Evolutionary conservation across 768 basidiomycete genomes (phyloP), one percentile per base, ranked within the genome.

Genomic region (Lentinula detonsa): DNA sequence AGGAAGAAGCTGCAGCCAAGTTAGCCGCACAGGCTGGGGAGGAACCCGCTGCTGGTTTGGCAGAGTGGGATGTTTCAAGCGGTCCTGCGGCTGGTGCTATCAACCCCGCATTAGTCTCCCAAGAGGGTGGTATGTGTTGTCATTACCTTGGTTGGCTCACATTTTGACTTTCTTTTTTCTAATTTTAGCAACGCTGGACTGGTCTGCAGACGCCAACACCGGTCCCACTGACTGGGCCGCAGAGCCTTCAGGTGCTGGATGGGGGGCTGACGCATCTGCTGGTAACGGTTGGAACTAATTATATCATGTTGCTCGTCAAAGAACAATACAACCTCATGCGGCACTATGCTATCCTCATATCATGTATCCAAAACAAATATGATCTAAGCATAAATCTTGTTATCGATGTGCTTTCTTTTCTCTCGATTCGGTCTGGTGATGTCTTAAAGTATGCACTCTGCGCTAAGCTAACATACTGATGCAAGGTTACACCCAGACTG

Each of bases 1-100:
- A 91, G 71, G 95, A 94, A 73, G 93, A 93, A 73, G 91, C 92
- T 31, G 86, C 89, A 65, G 91, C 91, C 68, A 95, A 95, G 77
- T 80, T 84, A 65, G 81, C 84, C 63, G 85, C 83, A 55, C 85
- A 81, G 64, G 82, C 80, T 58, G 75, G 74, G 54, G 81, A 77
- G 59, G 84, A 76, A 61, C 74, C 71, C 48, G 88, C 83, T 67
- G 73, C 77, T 43, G 72, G 67, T 53, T 68, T 74, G 23, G 65
- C 80, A 52, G 90, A 93, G 68, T 93, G 93, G 90, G 91, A 91
- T 66, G 85, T 87, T 57, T 68, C 84, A 59, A 80, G 85, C 70
- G 87, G 86, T 56, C 81, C 86, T 64, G 80, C 80, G 63, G 83
- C 81, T 65, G 92, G 88, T 55, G 77, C 76, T 46, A 88, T 93